Evolutionary conservation across 257 asterid species (phyloP), one percentile per base, ranked within the genome.

Genomic region (Solanum microdontum): DNA sequence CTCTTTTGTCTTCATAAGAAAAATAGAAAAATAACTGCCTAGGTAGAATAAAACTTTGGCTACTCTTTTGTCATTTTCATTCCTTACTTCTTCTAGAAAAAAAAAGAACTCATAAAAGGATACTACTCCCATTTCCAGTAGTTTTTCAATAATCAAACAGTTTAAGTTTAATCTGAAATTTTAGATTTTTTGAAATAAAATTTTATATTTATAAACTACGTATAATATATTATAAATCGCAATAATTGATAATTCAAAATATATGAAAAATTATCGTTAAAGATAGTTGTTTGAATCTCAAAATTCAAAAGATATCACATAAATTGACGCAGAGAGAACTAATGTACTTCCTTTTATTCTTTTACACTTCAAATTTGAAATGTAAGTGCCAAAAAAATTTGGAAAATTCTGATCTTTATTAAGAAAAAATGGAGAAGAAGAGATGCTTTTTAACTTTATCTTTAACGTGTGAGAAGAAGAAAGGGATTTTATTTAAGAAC

Each of bases 401-500:
- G 15, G 72, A 64, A 64, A 64, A 40, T 77, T 76, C 7, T 76
- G 21, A 28, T 76, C 8, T 12, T 37, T 36, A 36, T 24, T 76
- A 76, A 32, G 83, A 76, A 28, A 76, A 28, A 76, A 76, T 39
- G 62, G 84, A 85, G 92, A 84, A 69, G 87, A 70, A 82, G 86
- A 90, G 94, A 92, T 92, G 93, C 97, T 90, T 82, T 89, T 82
- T 85, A 87, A 69, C 96, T 94, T 94, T 94, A 90, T 90, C 95
- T 93, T 93, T 95, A 90, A 58, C 91, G 55, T 88, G 91, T 36
- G 82, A 88, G 88, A 88, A 79, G 93, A 86, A 91, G 85, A 88
- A 87, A 62, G 14, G 72, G 39, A 60, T 21, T 23, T 60, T 51
- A 1, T 51, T 51, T 51, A 51, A 51, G 62, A 30, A 30, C 74